phyloP scores from a whole-genome alignment of 352 stramenopile species.

The Phytophthora syringae region DNA sequence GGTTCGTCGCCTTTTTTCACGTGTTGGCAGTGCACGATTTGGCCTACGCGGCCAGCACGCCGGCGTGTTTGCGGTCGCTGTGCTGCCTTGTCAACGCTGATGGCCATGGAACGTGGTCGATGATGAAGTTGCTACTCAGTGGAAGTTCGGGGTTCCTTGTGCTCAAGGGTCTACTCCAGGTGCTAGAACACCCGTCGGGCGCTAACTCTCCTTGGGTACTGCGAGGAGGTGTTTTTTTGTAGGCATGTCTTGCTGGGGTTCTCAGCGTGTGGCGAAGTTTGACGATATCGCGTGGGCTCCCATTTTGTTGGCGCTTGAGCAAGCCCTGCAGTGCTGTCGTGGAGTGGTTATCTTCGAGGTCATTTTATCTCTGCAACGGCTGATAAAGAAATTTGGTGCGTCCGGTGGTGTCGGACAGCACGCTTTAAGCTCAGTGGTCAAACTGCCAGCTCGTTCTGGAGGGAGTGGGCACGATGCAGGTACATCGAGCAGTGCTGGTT shows the following conservation, averaged over 20 bases:
- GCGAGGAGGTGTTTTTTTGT: slow-evolving; percentile 88
- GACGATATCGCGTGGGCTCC: slow-evolving; percentile 79
- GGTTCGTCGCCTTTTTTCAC: slow-evolving; percentile 80
- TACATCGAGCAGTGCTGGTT: slow-evolving; percentile 3
- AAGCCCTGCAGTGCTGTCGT: slow-evolving; percentile 66
- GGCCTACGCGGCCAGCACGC: slow-evolving; percentile 64
- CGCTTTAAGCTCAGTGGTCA: slow-evolving; percentile 1
- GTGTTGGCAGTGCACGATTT: slow-evolving; percentile 67
- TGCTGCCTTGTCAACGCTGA: slow-evolving; percentile 88
- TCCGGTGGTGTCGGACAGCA: slow-evolving; percentile 14
- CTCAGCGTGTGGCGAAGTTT: slow-evolving; percentile 75
- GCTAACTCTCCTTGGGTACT: slow-evolving; percentile 75
- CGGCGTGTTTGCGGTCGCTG: slow-evolving; percentile 71
- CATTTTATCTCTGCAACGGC: slow-evolving; percentile 82
- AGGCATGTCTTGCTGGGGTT: slow-evolving; percentile 90
- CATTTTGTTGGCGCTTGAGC: slow-evolving; percentile 72
- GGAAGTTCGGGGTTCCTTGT: slow-evolving; percentile 71
- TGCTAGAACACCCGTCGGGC: slow-evolving; percentile 70
- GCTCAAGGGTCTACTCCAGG: slow-evolving; percentile 65
- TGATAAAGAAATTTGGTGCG: slow-evolving; percentile 89
- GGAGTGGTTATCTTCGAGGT: slow-evolving; percentile 89
- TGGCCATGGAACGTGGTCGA: slow-evolving; percentile 80
- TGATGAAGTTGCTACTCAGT: slow-evolving; percentile 83
- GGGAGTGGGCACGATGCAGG: slow-evolving; percentile 6
- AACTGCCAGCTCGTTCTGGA: slow-evolving; percentile 2